A percentile compares a stretch with the other conserved stretches of the same genome.
phyloP scores from a whole-genome alignment of 768 basidiomycete species.

The Paxillus involutus region DNA sequence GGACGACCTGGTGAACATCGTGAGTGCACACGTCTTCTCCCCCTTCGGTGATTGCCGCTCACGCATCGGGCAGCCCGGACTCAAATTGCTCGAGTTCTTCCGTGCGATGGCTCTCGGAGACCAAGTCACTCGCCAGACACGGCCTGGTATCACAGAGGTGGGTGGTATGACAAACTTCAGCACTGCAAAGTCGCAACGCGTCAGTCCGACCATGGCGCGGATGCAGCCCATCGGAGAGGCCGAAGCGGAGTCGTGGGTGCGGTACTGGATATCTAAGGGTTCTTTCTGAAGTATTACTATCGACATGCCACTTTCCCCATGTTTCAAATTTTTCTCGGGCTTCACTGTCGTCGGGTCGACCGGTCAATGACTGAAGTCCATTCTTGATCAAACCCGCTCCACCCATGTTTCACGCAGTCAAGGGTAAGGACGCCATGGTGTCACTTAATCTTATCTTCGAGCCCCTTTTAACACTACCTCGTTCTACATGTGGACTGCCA shows the following conservation, averaged over 20 bases:
- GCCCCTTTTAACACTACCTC: too few relatives aligned
- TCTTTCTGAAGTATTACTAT: not conserved
- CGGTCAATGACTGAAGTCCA: too few relatives aligned
- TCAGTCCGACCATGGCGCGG: constrained; percentile 6
- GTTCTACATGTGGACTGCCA: too few relatives aligned
- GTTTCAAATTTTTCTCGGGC: too few relatives aligned
- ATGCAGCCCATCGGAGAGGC: constrained; percentile 1
- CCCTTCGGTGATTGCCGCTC: not conserved
- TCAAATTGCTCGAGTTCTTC: constrained; percentile 8
- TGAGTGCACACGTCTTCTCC: constrained; percentile 14
- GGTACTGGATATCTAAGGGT: constrained; percentile 8
- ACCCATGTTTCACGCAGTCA: too few relatives aligned
- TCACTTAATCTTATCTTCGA: too few relatives aligned
- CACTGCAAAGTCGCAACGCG: not conserved
- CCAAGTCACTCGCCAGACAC: too few relatives aligned
- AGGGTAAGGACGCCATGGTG: too few relatives aligned
- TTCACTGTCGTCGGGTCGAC: too few relatives aligned
- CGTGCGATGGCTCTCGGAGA: too few relatives aligned
- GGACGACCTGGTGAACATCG: constrained; percentile 31
- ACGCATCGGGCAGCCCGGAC: constrained; percentile 26
- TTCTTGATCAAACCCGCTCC: too few relatives aligned
- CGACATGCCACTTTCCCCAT: too few relatives aligned
- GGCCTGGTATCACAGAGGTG: not conserved
- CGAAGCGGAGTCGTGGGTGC: constrained; percentile 8
- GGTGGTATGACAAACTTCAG: not conserved